Evolutionary conservation across 2,329 filamentous ascomycete species (phyloP).

Genomic region (Aureobasidium sp.): DNA sequence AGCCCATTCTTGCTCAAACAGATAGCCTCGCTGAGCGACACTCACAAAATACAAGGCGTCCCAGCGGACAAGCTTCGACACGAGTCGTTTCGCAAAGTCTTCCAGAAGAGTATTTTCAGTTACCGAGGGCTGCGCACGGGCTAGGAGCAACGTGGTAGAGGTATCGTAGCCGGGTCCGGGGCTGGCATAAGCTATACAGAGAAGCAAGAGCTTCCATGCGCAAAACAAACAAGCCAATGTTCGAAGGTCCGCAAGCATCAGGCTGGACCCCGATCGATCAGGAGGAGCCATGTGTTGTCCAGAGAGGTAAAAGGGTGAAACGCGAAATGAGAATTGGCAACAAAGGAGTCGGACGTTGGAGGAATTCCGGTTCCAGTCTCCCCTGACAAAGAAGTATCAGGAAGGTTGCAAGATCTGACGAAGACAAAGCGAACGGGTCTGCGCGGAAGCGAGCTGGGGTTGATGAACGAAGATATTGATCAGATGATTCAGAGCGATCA

Average conservation of each 20-base stretch:
- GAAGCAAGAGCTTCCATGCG: slow-evolving; percentile 60
- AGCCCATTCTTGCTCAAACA: slow-evolving; percentile 81
- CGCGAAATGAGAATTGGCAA: slow-evolving; percentile 8
- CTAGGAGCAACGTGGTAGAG: slow-evolving; percentile 53
- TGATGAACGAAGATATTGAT: not conserved
- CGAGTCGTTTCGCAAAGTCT: slow-evolving; percentile 15
- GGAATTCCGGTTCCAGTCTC: not conserved
- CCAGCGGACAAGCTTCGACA: slow-evolving; percentile 62
- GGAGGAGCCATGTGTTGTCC: not conserved
- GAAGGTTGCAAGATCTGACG: not conserved
- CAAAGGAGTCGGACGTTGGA: slow-evolving; percentile 15
- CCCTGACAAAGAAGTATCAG: slow-evolving; percentile 4
- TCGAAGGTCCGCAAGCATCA: slow-evolving; percentile 14
- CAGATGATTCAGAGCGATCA: not conserved
- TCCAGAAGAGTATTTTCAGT: slow-evolving; percentile 14
- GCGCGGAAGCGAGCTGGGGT: not conserved
- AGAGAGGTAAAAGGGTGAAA: slow-evolving; percentile 7
- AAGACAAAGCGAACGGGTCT: not conserved
- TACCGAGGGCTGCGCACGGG: slow-evolving; percentile 23
- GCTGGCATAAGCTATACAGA: slow-evolving; percentile 53
- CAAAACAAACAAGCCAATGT: slow-evolving; percentile 41
- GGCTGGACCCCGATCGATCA: not conserved
- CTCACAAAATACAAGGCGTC: slow-evolving; percentile 72
- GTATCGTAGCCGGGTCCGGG: slow-evolving; percentile 67
- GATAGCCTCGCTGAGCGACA: slow-evolving; percentile 54